These are phyloP conservation scores for Cryptococcus sp. DNA, from an alignment of 1,284 basidiomycete species.

Conservation along the genomic window DNA sequence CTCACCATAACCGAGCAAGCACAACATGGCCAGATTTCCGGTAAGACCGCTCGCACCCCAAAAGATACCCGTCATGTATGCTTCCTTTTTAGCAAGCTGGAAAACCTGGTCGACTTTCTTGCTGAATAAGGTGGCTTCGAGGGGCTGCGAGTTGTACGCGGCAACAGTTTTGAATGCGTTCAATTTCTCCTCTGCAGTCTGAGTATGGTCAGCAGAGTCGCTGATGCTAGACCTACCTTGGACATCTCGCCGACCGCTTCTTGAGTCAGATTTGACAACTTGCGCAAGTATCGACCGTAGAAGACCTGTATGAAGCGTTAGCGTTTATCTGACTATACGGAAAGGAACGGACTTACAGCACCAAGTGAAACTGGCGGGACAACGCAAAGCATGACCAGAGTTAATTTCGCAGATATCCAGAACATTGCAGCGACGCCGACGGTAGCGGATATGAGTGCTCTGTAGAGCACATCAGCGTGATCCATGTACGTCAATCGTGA, in stretches of 20 bases:
- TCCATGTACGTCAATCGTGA: not conserved
- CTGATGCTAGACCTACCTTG: slow-evolving; percentile 57
- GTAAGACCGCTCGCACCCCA: slow-evolving; percentile 92
- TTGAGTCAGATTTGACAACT: slow-evolving; percentile 87
- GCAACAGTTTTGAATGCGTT: slow-evolving; percentile 92
- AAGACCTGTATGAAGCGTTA: slow-evolving; percentile 66
- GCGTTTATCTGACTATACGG: not conserved
- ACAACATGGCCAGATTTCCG: slow-evolving; percentile 88
- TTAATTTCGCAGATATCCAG: slow-evolving; percentile 86
- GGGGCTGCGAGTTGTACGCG: slow-evolving; percentile 73
- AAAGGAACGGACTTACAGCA: slow-evolving; percentile 62
- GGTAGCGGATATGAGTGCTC: slow-evolving; percentile 79
- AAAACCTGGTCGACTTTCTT: slow-evolving; percentile 69
- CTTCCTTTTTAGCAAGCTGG: slow-evolving; percentile 79
- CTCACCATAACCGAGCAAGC: slow-evolving; percentile 84
- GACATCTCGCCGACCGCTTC: slow-evolving; percentile 94
- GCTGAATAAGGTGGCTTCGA: slow-evolving; percentile 65
- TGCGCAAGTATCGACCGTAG: slow-evolving; percentile 92
- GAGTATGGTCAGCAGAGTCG: not conserved
- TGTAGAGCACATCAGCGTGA: slow-evolving; percentile 14
- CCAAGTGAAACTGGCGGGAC: slow-evolving; percentile 95
- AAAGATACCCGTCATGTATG: slow-evolving; percentile 86
- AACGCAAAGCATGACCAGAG: slow-evolving; percentile 87
- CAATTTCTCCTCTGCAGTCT: slow-evolving; percentile 84
- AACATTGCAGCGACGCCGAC: slow-evolving; percentile 97